Conservation (phyloP, 1,284 basidiomycete species). For the Leccinum pachyderme region DNA sequence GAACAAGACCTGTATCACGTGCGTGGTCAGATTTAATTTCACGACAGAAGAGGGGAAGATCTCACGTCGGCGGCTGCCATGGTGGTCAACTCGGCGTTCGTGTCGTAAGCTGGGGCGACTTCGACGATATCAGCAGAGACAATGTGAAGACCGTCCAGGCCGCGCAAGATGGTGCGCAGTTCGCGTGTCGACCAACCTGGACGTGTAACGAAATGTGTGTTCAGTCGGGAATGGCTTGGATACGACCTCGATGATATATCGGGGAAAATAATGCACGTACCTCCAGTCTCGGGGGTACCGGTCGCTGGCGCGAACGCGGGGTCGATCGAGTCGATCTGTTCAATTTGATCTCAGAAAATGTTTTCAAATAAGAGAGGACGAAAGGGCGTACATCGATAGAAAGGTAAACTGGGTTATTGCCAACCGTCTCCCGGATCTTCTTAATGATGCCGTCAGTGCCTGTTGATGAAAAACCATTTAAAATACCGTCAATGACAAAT, state of each 20-base stretch:
- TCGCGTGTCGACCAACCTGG: conserved; percentile 76
- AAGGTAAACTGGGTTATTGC: conserved; percentile 65
- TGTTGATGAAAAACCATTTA: conserved; percentile 20
- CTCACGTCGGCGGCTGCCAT: conserved; percentile 79
- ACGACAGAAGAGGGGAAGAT: conserved; percentile 8
- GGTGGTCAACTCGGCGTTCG: conserved; percentile 74
- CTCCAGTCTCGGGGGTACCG: conserved; percentile 61
- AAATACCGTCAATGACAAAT: neutral
- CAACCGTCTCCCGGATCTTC: conserved; percentile 68
- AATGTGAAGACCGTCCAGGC: conserved; percentile 69
- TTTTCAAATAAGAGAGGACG: neutral
- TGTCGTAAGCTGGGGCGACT: conserved; percentile 79
- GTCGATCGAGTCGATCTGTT: conserved; percentile 70
- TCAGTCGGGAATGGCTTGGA: neutral
- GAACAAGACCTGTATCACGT: conserved; percentile 52
- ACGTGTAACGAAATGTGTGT: neutral
- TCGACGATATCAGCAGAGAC: conserved; percentile 82
- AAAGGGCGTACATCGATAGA: conserved; percentile 59
- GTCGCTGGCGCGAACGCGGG: conserved; percentile 79
- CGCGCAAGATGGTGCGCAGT: conserved; percentile 69
- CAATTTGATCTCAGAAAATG: neutral
- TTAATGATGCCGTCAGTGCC: conserved; percentile 67
- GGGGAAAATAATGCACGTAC: conserved; percentile 34
- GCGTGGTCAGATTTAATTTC: conserved; percentile 9
- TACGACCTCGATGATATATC: neutral